phyloP scores from a whole-genome alignment of 73 alveolate species.

The Diophrys appendiculata region DNA sequence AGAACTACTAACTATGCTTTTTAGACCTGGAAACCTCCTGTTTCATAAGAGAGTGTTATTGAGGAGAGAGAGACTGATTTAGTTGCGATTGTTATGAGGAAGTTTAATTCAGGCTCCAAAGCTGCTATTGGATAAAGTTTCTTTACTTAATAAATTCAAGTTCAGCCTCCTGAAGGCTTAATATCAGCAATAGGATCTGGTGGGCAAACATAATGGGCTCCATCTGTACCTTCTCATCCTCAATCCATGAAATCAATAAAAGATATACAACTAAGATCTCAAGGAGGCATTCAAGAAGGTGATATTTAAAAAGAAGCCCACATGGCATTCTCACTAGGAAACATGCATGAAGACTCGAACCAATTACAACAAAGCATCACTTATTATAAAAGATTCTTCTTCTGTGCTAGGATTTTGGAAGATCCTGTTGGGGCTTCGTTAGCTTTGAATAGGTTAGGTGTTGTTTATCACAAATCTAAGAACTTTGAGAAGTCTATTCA shows the following conservation, averaged over 20 bases:
- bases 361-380: conserved; percentile 82
- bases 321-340: conserved; percentile 96
- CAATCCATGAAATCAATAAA: conserved; percentile 73
- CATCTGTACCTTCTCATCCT: conserved; percentile 91
- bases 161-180: conserved; percentile 97
- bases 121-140: conserved; percentile 63
- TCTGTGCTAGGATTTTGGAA: conserved; percentile 95
- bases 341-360: conserved; percentile 92
- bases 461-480: conserved; percentile 86
- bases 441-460: conserved; percentile 97
- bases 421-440: conserved; percentile 98
- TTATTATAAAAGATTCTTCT: conserved; percentile 95
- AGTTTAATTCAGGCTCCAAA: conserved; percentile 33
- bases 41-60: neutral
- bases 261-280: conserved; percentile 95
- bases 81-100: conserved; percentile 45
- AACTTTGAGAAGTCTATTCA: conserved; percentile 85
- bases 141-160: conserved; percentile 95
- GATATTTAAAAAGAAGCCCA: conserved; percentile 98
- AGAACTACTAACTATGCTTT: neutral
- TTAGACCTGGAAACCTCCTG: neutral
- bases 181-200: conserved; percentile 94
- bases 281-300: conserved; percentile 97
- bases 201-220: conserved; percentile 91
- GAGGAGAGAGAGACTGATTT: conserved; percentile 50